Evolutionary conservation across 176 grass and related monocot species (phyloP).

Genomic region (Canna indica): DNA sequence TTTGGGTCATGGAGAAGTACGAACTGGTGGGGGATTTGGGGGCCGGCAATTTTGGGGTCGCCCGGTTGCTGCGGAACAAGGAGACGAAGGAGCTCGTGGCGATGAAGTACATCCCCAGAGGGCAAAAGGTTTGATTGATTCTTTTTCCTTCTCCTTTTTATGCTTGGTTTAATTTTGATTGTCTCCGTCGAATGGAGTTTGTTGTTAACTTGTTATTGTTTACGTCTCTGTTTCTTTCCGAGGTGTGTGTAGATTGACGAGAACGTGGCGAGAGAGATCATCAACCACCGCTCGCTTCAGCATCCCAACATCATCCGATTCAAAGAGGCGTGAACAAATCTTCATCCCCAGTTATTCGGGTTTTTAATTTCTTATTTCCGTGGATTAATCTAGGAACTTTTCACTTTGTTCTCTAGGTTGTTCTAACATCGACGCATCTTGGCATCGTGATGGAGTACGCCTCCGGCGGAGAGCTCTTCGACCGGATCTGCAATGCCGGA

Average conservation of each 20-base stretch:
- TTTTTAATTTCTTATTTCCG: neutral
- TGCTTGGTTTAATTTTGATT: neutral
- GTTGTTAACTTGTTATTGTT: neutral
- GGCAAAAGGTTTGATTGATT: neutral
- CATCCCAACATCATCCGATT: conserved; percentile 6
- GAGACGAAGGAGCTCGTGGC: conserved; percentile 5
- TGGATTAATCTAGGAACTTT: neutral
- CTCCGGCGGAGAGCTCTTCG: conserved; percentile 5
- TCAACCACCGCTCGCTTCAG: neutral
- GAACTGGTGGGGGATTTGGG: neutral
- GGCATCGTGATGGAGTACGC: conserved; percentile 7
- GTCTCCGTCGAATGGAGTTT: neutral
- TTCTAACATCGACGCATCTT: conserved; percentile 1
- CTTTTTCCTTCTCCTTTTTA: neutral
- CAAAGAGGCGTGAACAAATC: neutral
- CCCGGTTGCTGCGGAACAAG: conserved; percentile 1
- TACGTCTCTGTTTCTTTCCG: neutral
- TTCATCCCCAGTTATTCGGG: neutral
- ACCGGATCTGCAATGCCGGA: neutral
- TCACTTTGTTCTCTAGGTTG: neutral
- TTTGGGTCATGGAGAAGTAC: neutral
- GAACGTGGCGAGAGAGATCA: conserved; percentile 10
- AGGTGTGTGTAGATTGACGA: neutral
- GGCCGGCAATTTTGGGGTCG: conserved; percentile 1
- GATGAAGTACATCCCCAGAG: conserved; percentile 5